Base-by-base conservation (phyloP, 2,329 filamentous ascomycete genomes). In the Trichoderma sp. region DNA sequence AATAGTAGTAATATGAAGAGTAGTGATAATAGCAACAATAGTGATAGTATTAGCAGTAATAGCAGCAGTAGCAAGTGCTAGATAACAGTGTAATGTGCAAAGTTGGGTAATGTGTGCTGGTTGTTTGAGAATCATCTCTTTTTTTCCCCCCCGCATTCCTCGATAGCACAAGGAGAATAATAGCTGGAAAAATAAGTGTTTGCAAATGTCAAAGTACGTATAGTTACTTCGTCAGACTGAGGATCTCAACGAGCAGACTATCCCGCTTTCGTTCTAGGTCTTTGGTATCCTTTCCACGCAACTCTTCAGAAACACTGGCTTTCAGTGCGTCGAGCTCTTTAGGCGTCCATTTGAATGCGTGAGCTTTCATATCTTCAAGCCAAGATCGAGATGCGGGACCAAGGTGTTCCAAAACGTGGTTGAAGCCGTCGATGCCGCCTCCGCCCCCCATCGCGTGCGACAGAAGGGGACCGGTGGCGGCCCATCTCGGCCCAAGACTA, bases 401-500 rank as follows among this genome's bases (percentile, higher is more conserved):
- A 11, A 73, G 52, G 52, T 71, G 72, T 33, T 73, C 67, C 4
- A 73, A 60, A 37, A 70, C 60, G 33, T 73, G 71, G 29, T 65
- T 68, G 33, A 75, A 72, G 0, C 74, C 72, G 4, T 72, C 71
- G 31, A 63, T 68, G 2, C 72, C 71, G 21, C 74, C 73, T 10
- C 74, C 73, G n/a, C 73, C 67, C 29, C 68, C 69, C 61, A 71
- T 61, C 21, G 70, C 58, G 33, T 71, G 69, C n/a, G 70, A 29
- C 64, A 71, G 69, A 49, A 49, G n/a, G 19, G 47, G 47, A 13
- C 47, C 47, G 21, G 47, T 49, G 10, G 74, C 61, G 5, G 72
- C 71, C 73, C 73, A 75, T 5, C 73, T 70, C 2, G 70, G 70
- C 0, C 73, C 73, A 6, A 71, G 71, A 7, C 72, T 70, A 11